Conservation (phyloP, 2,329 filamentous ascomycete species). For the Chrysoporthe cubensis region DNA sequence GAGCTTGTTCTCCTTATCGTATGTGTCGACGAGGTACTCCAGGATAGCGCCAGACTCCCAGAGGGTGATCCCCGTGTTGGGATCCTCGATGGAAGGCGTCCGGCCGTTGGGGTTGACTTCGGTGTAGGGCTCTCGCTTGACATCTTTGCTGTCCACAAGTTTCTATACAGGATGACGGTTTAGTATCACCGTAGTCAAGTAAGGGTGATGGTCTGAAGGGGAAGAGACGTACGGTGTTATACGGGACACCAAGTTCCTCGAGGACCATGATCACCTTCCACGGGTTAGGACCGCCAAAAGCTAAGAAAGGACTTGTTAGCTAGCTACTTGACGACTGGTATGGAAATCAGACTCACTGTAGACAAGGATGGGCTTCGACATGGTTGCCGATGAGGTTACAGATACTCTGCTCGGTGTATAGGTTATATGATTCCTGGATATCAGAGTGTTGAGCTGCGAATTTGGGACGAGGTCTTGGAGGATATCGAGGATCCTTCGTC, state of each 20-base stretch:
- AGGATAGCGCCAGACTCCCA: constrained; percentile 52
- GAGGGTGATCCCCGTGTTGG: constrained; percentile 46
- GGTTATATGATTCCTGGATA: not conserved
- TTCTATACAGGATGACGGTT: not conserved
- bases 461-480: not conserved
- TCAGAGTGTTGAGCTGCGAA: not conserved
- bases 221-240: constrained; percentile 31
- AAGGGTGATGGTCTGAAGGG: constrained; percentile 30
- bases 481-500: not conserved
- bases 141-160: not conserved
- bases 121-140: constrained; percentile 19
- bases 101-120: constrained; percentile 28
- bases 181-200: not conserved
- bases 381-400: not conserved
- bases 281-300: constrained; percentile 11
- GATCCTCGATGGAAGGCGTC: constrained; percentile 47
- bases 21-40: constrained; percentile 47
- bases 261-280: constrained; percentile 17
- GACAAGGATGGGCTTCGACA: constrained; percentile 1
- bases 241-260: constrained; percentile 17
- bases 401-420: not conserved
- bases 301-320: not conserved
- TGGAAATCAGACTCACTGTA: not conserved
- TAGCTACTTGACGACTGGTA: not conserved
- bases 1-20: constrained; percentile 43